Conservation (phyloP, 345 rosid genomes). For the Murraya paniculata region DNA sequence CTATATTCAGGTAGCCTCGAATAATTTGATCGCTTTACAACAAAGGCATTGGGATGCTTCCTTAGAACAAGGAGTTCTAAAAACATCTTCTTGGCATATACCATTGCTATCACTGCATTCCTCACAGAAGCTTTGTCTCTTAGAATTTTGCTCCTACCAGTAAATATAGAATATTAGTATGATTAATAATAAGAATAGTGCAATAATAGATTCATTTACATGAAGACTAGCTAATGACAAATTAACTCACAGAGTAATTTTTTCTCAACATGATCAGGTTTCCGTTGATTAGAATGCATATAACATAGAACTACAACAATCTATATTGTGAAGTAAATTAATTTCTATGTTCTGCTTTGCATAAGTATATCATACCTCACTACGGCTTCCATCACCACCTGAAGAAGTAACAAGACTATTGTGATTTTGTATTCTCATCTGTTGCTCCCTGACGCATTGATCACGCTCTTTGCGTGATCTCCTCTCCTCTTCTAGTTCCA, state of each 20-base stretch:
- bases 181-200: neutral
- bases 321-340: neutral
- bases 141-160: conserved; percentile 31
- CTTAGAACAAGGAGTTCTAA: conserved; percentile 60
- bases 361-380: conserved; percentile 59
- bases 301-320: neutral
- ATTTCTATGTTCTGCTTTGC: neutral
- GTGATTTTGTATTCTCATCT: conserved; percentile 58
- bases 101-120: conserved; percentile 40
- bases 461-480: conserved; percentile 69
- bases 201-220: neutral
- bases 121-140: conserved; percentile 39
- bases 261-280: conserved; percentile 1
- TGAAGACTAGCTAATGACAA: neutral
- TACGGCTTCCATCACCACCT: conserved; percentile 46
- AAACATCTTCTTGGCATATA: conserved; percentile 39
- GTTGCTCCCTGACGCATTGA: conserved; percentile 65
- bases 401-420: conserved; percentile 42
- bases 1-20: conserved; percentile 60
- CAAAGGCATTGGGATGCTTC: conserved; percentile 64
- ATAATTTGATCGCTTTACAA: conserved; percentile 71
- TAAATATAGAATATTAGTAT: conserved; percentile 1
- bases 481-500: conserved; percentile 83
- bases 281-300: neutral
- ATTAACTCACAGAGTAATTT: neutral